Evolutionary conservation across 108 stramenopile species (phyloP).

Genomic region (Nitzschia sp.): DNA sequence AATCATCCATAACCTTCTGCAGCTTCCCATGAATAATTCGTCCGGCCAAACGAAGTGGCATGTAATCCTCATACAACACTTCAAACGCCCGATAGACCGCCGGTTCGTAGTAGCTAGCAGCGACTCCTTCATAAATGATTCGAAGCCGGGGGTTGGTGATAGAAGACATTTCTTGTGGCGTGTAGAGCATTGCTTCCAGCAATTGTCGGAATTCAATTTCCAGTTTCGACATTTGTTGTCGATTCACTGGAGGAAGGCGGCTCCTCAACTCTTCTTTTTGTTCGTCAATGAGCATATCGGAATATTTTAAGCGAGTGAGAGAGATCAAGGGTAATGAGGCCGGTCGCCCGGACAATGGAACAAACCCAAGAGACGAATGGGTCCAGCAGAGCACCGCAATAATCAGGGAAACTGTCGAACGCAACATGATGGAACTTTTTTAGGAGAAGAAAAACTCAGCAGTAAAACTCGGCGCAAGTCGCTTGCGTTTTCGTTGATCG

Average conservation of each 20-base stretch:
- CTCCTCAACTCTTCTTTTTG: constrained; percentile 19
- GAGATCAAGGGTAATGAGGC: not conserved
- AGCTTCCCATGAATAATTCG: constrained; percentile 59
- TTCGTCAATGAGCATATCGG: constrained; percentile 11
- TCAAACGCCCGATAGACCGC: constrained; percentile 75
- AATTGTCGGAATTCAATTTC: constrained; percentile 55
- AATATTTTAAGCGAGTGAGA: not conserved
- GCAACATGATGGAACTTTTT: not conserved
- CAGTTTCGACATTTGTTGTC: constrained; percentile 28
- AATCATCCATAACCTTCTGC: constrained; percentile 50
- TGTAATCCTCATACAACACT: constrained; percentile 77
- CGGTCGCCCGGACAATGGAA: not conserved
- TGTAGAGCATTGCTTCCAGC: constrained; percentile 39
- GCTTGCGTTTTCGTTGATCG: no score
- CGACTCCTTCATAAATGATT: constrained; percentile 63
- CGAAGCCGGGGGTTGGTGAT: constrained; percentile 51
- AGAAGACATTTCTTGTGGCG: constrained; percentile 28
- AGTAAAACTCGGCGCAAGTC: no score
- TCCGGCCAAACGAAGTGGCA: constrained; percentile 78
- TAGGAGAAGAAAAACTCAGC: no score
- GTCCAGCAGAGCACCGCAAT: not conserved
- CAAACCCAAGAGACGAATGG: not conserved
- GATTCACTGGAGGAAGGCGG: constrained; percentile 12
- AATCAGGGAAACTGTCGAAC: not conserved
- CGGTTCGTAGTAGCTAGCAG: constrained; percentile 61